Percentiles rank a stretch among this genome's conserved stretches.
Evolutionary conservation across 805 yeast species (phyloP).

Genomic region (Cephaloascus fragrans): DNA sequence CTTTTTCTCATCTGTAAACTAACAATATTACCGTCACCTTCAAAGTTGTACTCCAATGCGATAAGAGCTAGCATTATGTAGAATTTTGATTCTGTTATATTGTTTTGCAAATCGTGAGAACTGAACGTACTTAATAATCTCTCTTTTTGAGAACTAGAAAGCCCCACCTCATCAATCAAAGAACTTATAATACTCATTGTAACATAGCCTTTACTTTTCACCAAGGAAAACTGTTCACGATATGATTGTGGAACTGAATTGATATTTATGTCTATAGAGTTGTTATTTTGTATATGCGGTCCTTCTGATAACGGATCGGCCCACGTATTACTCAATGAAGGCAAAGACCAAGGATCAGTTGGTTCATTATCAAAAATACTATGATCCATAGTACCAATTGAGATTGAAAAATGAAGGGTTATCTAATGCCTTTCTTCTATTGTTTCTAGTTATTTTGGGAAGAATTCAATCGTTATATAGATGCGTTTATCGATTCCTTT

Average conservation of each 20-base stretch:
- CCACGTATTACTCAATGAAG: slow-evolving; percentile 1
- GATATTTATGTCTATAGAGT: background rate
- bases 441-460: no score
- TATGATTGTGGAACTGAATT: background rate
- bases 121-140: background rate
- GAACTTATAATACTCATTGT: background rate
- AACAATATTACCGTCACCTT: slow-evolving; percentile 34
- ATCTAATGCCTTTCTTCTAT: no score
- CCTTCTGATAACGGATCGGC: background rate
- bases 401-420: no score
- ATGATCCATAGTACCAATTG: no score
- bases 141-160: background rate
- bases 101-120: background rate
- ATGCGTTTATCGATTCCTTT: no score
- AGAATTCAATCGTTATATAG: no score
- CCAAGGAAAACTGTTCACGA: background rate
- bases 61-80: slow-evolving; percentile 27
- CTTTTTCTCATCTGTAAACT: slow-evolving; percentile 24
- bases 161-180: background rate
- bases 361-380: slow-evolving; percentile 1
- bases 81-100: slow-evolving; percentile 14
- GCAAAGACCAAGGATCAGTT: slow-evolving; percentile 3
- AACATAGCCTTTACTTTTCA: background rate
- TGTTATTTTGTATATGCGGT: background rate
- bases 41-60: slow-evolving; percentile 27